These are phyloP conservation scores for Purshia tridentata DNA, from an alignment of 306 rosid genomes.

Conservation along the genomic window DNA sequence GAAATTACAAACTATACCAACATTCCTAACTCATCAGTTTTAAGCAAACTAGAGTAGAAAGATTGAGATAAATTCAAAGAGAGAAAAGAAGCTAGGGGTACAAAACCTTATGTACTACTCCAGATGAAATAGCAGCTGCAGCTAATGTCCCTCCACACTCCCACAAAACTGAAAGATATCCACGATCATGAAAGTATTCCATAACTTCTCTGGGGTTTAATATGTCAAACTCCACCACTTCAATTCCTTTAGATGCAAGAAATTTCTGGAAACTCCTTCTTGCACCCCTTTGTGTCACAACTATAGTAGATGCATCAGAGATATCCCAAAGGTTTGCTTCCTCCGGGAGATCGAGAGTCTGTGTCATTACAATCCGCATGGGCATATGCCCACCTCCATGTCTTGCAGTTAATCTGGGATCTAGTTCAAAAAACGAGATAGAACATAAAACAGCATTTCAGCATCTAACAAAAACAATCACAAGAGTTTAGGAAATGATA, in stretches of 20 bases:
- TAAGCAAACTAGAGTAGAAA: background rate
- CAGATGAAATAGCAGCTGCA: slow-evolving; percentile 88
- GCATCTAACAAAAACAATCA: slow-evolving; percentile 6
- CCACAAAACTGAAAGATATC: slow-evolving; percentile 89
- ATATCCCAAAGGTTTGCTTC: slow-evolving; percentile 81
- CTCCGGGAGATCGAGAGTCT: slow-evolving; percentile 80
- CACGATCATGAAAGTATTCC: slow-evolving; percentile 91
- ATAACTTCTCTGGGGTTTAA: slow-evolving; percentile 78
- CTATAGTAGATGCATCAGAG: slow-evolving; percentile 76
- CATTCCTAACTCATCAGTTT: background rate
- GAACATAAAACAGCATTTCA: slow-evolving; percentile 14
- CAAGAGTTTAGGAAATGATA: slow-evolving; percentile 9
- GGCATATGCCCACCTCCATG: slow-evolving; percentile 94
- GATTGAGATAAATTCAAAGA: background rate
- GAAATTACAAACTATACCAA: background rate
- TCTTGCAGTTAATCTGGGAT: slow-evolving; percentile 87
- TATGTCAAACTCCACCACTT: slow-evolving; percentile 89
- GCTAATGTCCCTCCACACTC: slow-evolving; percentile 95
- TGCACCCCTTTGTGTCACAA: slow-evolving; percentile 91
- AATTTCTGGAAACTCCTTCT: slow-evolving; percentile 79
- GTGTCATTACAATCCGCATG: slow-evolving; percentile 70
- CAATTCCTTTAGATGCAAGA: slow-evolving; percentile 96
- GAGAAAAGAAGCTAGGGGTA: background rate
- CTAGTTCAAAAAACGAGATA: slow-evolving; percentile 34
- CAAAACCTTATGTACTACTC: slow-evolving; percentile 82